Base-by-base conservation (phyloP, 23 red algal genomes). In the Chondrus crispus region DNA sequence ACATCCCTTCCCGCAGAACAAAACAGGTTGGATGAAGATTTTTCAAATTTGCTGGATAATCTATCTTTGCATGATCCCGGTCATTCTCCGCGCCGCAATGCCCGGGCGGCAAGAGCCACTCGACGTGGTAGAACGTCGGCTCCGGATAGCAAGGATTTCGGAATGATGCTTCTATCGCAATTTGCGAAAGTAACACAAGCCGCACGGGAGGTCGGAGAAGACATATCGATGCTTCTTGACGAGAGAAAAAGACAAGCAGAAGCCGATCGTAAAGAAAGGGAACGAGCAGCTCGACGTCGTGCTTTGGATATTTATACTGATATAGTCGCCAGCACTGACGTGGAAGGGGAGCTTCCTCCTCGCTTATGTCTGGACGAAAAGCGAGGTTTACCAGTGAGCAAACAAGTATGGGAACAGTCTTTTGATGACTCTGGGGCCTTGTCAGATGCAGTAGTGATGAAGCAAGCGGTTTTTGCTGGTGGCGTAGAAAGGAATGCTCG, bases 381-480 rank as follows among this genome's bases (percentile, higher is more conserved):
- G n/a, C 37, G 93, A 16, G 93, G 93, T 20, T 43, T 53, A 0
- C 85, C 93, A 3, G 75, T 95, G 1, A 82, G 60, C 36, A 43
- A 29, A 9, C 47, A 51, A 14, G 80, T 58, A 6, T 95, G 93
- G 93, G 62, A 62, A n/a, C 74, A 72, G 24, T 69, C 85, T 28
- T 46, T 89, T 72, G 78, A 85, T 82, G 79, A 44, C 46, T 39
- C 62, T 26, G 93, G 93, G 71, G 60, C 53, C 37, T 74, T 95
- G 19, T 64, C 68, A 55, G 95, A 97, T 84, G 62, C 84, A 80
- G 62, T 58, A 33, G 95, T 93, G 13, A 53, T 93, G 38, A 80
- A 62, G 37, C 92, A 73, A 51, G 96, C 91, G 14, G 80, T 98
- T 1, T 98, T 95, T 53, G 92, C 88, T 46, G 96, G 96, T 22